Percentiles rank a stretch among this genome's conserved stretches.
Conservation (phyloP, 108 stramenopile genomes). For the Aureococcus anophagefferens region DNA sequence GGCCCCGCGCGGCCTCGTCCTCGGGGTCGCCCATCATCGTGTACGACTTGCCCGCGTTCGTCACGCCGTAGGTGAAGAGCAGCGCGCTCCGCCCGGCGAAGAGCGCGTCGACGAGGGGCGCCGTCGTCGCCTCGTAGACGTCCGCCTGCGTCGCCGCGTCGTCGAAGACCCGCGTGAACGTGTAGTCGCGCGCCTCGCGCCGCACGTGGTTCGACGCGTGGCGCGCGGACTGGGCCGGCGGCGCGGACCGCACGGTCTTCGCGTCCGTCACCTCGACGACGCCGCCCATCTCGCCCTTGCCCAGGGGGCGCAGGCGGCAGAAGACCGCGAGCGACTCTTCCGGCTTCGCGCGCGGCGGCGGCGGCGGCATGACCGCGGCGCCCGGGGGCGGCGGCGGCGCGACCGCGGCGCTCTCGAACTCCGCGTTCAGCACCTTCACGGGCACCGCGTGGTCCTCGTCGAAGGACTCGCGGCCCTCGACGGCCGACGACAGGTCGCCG, state of each 20-base stretch:
- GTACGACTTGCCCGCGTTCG: constrained; percentile 96
- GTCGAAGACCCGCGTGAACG: constrained; percentile 57
- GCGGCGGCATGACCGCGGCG: not conserved
- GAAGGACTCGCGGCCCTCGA: not conserved
- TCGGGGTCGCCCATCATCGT: constrained; percentile 74
- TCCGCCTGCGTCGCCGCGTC: constrained; percentile 46
- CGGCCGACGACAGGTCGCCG: not conserved
- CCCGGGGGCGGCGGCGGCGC: not conserved
- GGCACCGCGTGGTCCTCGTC: not conserved
- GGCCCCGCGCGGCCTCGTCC: constrained; percentile 15
- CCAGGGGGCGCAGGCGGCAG: not conserved
- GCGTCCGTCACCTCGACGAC: not conserved
- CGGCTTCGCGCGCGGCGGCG: not conserved
- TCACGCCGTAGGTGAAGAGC: constrained; percentile 93
- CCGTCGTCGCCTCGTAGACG: constrained; percentile 51
- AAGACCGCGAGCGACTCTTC: not conserved
- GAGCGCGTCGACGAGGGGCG: constrained; percentile 58
- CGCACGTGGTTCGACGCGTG: not conserved
- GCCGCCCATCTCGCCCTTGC: not conserved
- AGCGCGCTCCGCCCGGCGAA: constrained; percentile 62
- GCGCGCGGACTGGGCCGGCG: not conserved
- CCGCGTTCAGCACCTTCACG: not conserved
- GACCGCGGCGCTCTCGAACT: not conserved
- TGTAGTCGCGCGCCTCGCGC: constrained; percentile 36
- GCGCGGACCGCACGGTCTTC: not conserved